Evolutionary conservation across 768 basidiomycete species (phyloP), one percentile per base, ranked within the genome.

Genomic region (Collybia sp.): DNA sequence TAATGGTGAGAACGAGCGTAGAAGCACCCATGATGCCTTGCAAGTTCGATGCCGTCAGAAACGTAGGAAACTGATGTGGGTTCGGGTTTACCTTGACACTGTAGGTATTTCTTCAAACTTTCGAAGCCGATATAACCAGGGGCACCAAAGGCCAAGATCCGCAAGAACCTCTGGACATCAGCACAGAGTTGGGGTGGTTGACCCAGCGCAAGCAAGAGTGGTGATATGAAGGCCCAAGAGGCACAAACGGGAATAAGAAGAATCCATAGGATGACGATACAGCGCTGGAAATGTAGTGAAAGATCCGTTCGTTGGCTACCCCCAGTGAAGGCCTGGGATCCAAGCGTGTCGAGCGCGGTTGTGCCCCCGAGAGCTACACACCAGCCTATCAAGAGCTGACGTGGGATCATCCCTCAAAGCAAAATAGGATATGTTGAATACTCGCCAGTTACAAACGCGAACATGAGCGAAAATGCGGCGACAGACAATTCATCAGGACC

Each of bases 371-470:
- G 72, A 10, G 85, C 86, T 45, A 88, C 71, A 56, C 79, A 80
- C 84, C 85, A 88, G 34, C 86, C 86, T 88, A 61, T 54, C 57
- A 57, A 51, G 44, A 42, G 39, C 48, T 53, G 48, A 59, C 55
- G 71, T 79, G 75, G 77, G 78, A 82, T 74, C 76, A 71, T 66
- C 53, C 58, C 59, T 58, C 48, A 55, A 40, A 54, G 46, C 53
- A 44, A 48, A 42, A 25, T 49, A 40, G 61, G 55, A 51, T 47
- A 44, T n/a, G 57, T 46, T 49, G 50, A 58, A 57, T 61, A 82
- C 81, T 81, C 65, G 78, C 84, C 83, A 72, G 86, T 84, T 6
- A 87, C 86, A 58, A 80, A 85, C 12, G 85, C 85, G 53, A 89
- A 64, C 85, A 88, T 88, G 58, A 85, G 66, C 20, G 83, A 75